These are phyloP conservation scores for Silene noctiflora DNA, from an alignment of 179 eudicot genomes.

Conservation along the genomic window DNA sequence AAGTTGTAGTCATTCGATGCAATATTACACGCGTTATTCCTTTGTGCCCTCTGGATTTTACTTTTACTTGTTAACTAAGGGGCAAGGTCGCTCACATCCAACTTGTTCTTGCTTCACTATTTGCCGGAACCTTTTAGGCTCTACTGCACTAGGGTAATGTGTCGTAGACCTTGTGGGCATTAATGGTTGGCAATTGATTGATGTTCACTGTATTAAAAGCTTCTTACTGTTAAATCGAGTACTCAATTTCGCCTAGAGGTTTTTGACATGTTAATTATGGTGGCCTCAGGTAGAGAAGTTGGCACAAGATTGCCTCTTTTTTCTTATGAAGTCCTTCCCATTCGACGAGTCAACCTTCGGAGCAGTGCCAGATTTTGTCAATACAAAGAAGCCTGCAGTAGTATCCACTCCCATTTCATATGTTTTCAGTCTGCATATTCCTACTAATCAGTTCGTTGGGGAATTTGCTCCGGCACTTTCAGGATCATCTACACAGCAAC, in stretches of 20 bases:
- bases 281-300: constrained; percentile 70
- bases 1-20: not conserved
- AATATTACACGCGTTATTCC: not conserved
- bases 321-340: constrained; percentile 60
- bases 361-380: constrained; percentile 39
- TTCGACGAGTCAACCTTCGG: constrained; percentile 77
- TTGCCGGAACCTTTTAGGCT: no score
- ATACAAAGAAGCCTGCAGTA: constrained; percentile 43
- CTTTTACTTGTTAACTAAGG: no score
- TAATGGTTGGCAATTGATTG: not conserved
- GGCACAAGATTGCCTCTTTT: constrained; percentile 73
- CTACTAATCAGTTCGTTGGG: constrained; percentile 39
- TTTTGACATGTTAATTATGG: constrained; percentile 9
- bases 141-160: no score
- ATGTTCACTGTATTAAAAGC: not conserved
- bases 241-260: not conserved
- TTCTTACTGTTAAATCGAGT: not conserved
- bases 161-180: not conserved
- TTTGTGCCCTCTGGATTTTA: no score
- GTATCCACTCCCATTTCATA: constrained; percentile 55
- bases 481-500: constrained; percentile 18
- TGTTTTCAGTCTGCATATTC: constrained; percentile 56
- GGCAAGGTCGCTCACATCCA: no score
- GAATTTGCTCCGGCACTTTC: constrained; percentile 27
- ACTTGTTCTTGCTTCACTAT: no score